These are phyloP conservation scores for Oropetium thomaeum DNA, from an alignment of 176 grass and related monocot species.

Conservation along the genomic window DNA sequence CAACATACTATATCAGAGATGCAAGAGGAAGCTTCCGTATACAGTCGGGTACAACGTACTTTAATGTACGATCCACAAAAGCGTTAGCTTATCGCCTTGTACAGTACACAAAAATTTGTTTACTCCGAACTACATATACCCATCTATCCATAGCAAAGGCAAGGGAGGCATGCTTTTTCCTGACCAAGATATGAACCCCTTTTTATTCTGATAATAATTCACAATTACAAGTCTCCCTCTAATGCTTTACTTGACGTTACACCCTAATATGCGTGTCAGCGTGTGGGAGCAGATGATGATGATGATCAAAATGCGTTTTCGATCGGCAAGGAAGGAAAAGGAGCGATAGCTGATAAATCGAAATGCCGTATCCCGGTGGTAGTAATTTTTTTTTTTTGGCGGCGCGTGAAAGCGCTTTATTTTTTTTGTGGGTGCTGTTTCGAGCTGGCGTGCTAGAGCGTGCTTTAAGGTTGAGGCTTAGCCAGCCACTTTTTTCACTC, in stretches of 20 bases:
- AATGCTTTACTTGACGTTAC: not conserved
- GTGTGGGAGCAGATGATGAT: no score
- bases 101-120: not conserved
- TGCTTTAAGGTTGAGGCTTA: not conserved
- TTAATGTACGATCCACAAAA: not conserved
- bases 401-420: slow-evolving; percentile 19
- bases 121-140: not conserved
- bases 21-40: slow-evolving; percentile 35
- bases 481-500: not conserved
- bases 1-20: not conserved
- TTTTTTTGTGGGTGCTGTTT: slow-evolving; percentile 1
- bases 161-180: not conserved
- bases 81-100: slow-evolving; percentile 19
- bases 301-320: not conserved
- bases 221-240: not conserved
- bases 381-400: no score
- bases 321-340: not conserved
- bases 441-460: no score
- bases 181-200: not conserved
- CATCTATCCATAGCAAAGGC: slow-evolving; percentile 31
- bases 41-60: not conserved
- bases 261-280: not conserved
- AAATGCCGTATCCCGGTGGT: slow-evolving; percentile 28
- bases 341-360: no score
- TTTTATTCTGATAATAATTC: no score